Evolutionary conservation across 129 eudicot genomes (phyloP).

Genomic region (Logfia minima): DNA sequence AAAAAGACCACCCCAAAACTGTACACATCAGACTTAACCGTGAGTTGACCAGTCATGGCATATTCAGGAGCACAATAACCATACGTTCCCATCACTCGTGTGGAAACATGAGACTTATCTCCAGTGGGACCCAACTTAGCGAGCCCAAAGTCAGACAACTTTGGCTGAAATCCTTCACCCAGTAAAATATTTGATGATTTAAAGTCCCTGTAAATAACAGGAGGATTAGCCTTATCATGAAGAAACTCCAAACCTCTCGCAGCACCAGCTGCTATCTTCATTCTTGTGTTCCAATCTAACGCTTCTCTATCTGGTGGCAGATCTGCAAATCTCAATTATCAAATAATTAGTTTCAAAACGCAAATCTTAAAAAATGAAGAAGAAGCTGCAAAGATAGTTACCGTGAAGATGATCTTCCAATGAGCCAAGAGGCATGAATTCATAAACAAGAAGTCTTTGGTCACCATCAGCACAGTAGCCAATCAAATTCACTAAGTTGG

Average conservation of each 20-base stretch:
- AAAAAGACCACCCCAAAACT: constrained; percentile 93
- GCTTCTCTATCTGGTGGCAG: constrained; percentile 46
- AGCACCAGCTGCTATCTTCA: constrained; percentile 96
- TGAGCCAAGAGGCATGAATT: constrained; percentile 91
- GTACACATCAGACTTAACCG: constrained; percentile 91
- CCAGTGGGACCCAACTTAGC: constrained; percentile 98
- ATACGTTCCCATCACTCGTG: constrained; percentile 98
- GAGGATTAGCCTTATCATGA: constrained; percentile 97
- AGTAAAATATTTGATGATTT: constrained; percentile 90
- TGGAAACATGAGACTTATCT: constrained; percentile 95
- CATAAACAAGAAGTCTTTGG: constrained; percentile 93
- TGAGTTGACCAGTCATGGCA: constrained; percentile 98
- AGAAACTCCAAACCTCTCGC: constrained; percentile 90
- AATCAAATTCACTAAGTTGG: constrained; percentile 72
- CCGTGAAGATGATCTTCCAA: constrained; percentile 97
- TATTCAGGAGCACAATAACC: constrained; percentile 99
- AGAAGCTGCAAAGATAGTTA: constrained; percentile 26
- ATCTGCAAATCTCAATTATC: constrained; percentile 1
- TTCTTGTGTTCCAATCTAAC: constrained; percentile 89
- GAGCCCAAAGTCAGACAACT: constrained; percentile 93
- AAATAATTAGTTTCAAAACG: neutral
- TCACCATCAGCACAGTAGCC: constrained; percentile 99
- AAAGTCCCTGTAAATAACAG: constrained; percentile 93
- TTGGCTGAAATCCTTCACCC: constrained; percentile 80
- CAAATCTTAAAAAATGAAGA: neutral